Base-by-base conservation (phyloP, 805 yeast species). In the Torulaspora maleeae region DNA sequence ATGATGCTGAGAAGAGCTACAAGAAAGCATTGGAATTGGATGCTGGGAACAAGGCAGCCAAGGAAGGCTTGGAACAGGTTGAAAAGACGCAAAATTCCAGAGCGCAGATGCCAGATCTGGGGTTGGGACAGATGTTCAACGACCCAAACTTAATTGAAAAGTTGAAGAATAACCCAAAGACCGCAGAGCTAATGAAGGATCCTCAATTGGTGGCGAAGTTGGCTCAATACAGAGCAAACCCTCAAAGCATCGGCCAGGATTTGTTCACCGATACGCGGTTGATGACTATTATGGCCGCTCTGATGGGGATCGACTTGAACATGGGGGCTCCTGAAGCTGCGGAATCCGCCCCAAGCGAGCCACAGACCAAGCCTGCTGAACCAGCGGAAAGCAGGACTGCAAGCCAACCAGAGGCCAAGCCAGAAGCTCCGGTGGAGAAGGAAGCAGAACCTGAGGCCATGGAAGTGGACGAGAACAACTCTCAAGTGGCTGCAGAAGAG, bases 151-250 rank as follows among this genome's bases (percentile, higher is more conserved):
- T 86, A 68, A 76, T 88, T 63, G 76, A 79, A 54, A 87, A 84
- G 55, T 79, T 93, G 66, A 79, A 78, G 67, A 70, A 70, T 34
- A 83, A 93, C 66, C 98, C 99, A 50, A 84, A 86, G 71, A 88
- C 97, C 19, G 80, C 86, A 27, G 91, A 83, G 49, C 66, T 82
- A 63, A 80, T 90, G 87, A 81, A 84, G 52, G 98, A 93, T 64
- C 96, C 97, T 9, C 73, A 75, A 42, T 76, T 93, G 59, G 86
- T 89, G 20, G 76, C 76, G 40, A 88, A 70, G 76, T 86, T 53
- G 59, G 70, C 55, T 69, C 73, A 59, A 61, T 84, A 64, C 80
- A 79, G 68, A 53, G 36, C 72, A 28, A 83, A 89, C 66, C 98
- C 98, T 30, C 78, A 80, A 68, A 78, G 84, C 2, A 76, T 83